Percentiles rank a stretch among this genome's conserved stretches.
Conservation (phyloP, 768 basidiomycete species). For the Lepiota venenata region DNA sequence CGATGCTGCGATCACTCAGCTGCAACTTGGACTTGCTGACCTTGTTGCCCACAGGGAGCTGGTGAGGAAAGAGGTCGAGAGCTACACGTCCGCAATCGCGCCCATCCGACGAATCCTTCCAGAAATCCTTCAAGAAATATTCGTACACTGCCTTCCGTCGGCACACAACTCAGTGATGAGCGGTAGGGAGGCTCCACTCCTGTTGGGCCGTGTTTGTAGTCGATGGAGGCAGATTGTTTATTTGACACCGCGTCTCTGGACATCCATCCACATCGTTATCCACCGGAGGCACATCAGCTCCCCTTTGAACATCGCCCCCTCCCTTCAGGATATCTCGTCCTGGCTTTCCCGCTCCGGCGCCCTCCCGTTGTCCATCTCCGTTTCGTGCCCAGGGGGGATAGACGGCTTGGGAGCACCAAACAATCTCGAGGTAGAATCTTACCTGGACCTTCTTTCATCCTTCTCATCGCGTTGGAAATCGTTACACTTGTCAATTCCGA, state of each 20-base stretch:
- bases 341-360: neutral
- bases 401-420: neutral
- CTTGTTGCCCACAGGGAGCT: neutral
- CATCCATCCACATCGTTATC: constrained; percentile 16
- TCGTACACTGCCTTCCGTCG: constrained; percentile 15
- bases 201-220: constrained; percentile 16
- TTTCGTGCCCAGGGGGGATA: neutral
- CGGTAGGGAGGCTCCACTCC: constrained; percentile 12
- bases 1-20: neutral
- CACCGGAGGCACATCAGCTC: neutral
- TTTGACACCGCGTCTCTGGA: constrained; percentile 17
- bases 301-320: neutral
- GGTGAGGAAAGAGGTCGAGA: neutral
- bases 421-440: neutral
- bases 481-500: neutral
- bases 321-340: neutral
- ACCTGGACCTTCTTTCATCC: neutral
- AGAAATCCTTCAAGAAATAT: constrained; percentile 20
- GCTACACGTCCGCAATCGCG: neutral
- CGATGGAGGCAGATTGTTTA: constrained; percentile 15
- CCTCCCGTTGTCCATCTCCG: neutral
- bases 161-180: constrained; percentile 12
- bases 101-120: constrained; percentile 16
- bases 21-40: neutral
- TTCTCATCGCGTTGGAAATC: neutral